These are phyloP conservation scores for Diaporthe citrichinensis DNA, from an alignment of 2,329 filamentous ascomycete genomes.

Conservation along the genomic window DNA sequence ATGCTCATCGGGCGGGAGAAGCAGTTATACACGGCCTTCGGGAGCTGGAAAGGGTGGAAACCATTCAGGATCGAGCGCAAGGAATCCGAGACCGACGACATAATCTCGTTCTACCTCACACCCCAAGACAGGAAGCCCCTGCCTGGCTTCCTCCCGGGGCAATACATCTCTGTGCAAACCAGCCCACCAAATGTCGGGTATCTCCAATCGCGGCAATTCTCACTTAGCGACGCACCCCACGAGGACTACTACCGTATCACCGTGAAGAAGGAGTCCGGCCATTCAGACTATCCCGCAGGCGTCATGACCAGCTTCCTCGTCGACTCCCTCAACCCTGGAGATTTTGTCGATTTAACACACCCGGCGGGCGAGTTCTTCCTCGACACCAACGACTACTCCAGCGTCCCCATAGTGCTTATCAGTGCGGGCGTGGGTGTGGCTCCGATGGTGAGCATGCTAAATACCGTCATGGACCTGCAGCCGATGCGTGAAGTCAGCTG, in stretches of 20 bases:
- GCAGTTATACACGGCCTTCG: constrained; percentile 72
- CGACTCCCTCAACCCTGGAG: constrained; percentile 71
- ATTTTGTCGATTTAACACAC: constrained; percentile 75
- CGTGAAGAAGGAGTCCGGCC: constrained; percentile 75
- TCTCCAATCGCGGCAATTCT: constrained; percentile 79
- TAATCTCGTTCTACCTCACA: constrained; percentile 78
- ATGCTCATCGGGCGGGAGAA: constrained; percentile 78
- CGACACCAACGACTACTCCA: constrained; percentile 57
- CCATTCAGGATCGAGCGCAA: constrained; percentile 76
- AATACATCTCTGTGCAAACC: constrained; percentile 78
- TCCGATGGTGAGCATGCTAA: constrained; percentile 73
- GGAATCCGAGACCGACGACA: constrained; percentile 75
- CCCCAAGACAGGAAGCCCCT: constrained; percentile 74
- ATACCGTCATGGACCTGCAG: constrained; percentile 62
- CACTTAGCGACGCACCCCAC: constrained; percentile 75
- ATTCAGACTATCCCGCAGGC: constrained; percentile 54
- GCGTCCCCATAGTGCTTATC: constrained; percentile 70
- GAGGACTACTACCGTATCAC: constrained; percentile 77
- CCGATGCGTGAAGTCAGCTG: constrained; percentile 67
- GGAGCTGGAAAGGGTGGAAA: constrained; percentile 77
- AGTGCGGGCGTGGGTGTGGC: constrained; percentile 73
- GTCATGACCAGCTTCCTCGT: constrained; percentile 80
- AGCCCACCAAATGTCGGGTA: constrained; percentile 70
- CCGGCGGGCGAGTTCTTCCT: constrained; percentile 75
- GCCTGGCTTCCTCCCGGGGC: constrained; percentile 76